Evolutionary conservation across 2,329 filamentous ascomycete genomes (phyloP).

Genomic region (Dactylonectria macrodidyma): DNA sequence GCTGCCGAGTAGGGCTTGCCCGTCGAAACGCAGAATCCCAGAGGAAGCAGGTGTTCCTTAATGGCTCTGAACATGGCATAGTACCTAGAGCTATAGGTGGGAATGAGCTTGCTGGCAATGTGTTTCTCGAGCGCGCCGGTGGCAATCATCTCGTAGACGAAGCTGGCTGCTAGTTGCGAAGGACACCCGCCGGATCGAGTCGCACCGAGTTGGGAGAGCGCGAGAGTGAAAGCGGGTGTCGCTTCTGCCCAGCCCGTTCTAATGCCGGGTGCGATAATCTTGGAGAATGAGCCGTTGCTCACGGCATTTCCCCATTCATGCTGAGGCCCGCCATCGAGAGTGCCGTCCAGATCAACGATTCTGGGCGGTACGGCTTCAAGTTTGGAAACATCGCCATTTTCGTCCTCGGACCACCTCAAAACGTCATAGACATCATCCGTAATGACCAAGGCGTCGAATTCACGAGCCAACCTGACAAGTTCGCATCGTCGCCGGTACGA

Average conservation of each 20-base stretch:
- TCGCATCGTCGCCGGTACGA: constrained; percentile 67
- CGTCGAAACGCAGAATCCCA: constrained; percentile 33
- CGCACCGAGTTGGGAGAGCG: background rate
- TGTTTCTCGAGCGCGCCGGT: constrained; percentile 37
- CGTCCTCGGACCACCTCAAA: constrained; percentile 68
- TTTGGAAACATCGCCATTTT: constrained; percentile 62
- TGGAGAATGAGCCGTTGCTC: constrained; percentile 79
- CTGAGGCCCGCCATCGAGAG: background rate
- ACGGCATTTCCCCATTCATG: constrained; percentile 71
- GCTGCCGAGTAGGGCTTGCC: constrained; percentile 32
- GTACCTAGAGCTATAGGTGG: constrained; percentile 38
- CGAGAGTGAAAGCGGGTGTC: constrained; percentile 15
- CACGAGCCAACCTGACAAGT: constrained; percentile 72
- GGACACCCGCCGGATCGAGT: constrained; percentile 17
- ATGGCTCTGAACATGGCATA: constrained; percentile 36
- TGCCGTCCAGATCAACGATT: constrained; percentile 13
- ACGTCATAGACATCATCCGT: constrained; percentile 83
- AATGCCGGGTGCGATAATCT: constrained; percentile 74
- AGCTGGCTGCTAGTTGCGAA: constrained; percentile 8
- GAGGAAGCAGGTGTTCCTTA: constrained; percentile 35
- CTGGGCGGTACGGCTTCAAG: constrained; percentile 46
- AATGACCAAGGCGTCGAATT: constrained; percentile 76
- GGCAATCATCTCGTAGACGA: constrained; percentile 37
- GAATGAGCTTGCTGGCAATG: constrained; percentile 37
- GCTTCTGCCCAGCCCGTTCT: constrained; percentile 59